Evolutionary conservation across 2,329 filamentous ascomycete genomes (phyloP), one percentile per base, ranked within the genome.

Genomic region (Alternaria sp.): DNA sequence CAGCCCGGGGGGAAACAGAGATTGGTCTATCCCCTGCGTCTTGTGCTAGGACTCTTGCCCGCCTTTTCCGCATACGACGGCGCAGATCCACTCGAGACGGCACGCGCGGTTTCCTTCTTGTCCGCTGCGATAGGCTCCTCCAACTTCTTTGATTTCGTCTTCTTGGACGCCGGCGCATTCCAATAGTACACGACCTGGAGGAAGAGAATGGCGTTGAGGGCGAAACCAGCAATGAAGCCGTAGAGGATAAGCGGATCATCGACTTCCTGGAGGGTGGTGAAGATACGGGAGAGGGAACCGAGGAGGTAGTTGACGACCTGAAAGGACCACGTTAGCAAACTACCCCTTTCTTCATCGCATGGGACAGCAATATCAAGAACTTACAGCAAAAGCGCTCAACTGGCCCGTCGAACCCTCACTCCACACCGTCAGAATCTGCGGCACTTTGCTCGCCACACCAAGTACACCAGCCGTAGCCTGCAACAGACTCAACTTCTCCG

Each of bases 251-350:
- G 85, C 81, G 94, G 94, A 81, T 99, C 95, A 78, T 97, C 92
- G 62, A 99, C 95, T 84, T 99, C 95, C 76, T 98, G 94, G 59
- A 99, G 84, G 9, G 96, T 99, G 32, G 95, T 99, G 81, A 97
- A 99, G 82, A 99, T 97, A 77, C 95, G 92, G 27, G 93, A 92
- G 60, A 98, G 87, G 44, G 93, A 97, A 40, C 96, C 95, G 71
- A 90, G 85, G 73, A 99, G 92, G 81, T 97, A 99, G 85, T 97
- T 98, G 87, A 99, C 97, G 70, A 99, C 93, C 94, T 97, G 22
- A 20, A 12, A 9, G 8, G 5, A 53, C 55, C 54, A 55, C 22
- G 2, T 40, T 18, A 54, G 38, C 3, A 40, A 32, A 8, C 28
- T 28, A 36, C 32, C 5, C 9, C 16, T 6, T 3, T 36, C 32